Conservation (phyloP, 495 filamentous ascomycete genomes). For the Parmelia sp. region DNA sequence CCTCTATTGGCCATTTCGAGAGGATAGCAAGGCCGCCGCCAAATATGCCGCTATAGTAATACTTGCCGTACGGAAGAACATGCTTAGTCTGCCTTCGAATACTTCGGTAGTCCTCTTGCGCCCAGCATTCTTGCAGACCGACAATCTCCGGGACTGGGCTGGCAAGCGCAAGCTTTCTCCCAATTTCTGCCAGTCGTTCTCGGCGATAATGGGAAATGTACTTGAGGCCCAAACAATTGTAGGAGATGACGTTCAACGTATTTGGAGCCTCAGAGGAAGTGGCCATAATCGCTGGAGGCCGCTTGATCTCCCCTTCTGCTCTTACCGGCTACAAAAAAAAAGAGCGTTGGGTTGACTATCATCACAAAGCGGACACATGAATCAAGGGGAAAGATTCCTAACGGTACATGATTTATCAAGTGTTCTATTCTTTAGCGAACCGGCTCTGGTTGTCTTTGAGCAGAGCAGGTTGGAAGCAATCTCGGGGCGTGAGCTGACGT, state of each 20-base stretch:
- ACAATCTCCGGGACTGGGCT: conserved; percentile 76
- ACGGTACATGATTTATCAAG: too few relatives aligned
- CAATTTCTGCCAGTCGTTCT: conserved; percentile 79
- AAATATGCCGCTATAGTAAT: conserved; percentile 84
- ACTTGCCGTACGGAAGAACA: conserved; percentile 88
- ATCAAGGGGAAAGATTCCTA: background rate
- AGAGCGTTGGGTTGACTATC: background rate
- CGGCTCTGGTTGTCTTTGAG: background rate
- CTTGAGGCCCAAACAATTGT: conserved; percentile 97
- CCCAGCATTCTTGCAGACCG: conserved; percentile 93
- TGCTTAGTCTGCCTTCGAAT: conserved; percentile 69
- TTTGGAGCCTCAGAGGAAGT: conserved; percentile 10
- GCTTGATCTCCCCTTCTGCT: conserved; percentile 3
- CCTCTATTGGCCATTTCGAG: conserved; percentile 94
- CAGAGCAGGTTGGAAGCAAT: background rate
- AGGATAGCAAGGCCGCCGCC: conserved; percentile 87
- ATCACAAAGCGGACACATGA: background rate
- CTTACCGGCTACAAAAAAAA: background rate
- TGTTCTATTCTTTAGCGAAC: background rate
- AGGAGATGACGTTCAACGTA: conserved; percentile 65
- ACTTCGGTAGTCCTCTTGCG: conserved; percentile 77
- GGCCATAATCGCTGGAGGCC: background rate
- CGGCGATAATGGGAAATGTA: conserved; percentile 72
- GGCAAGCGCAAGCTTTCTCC: conserved; percentile 60
- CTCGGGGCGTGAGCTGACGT: background rate